These are phyloP conservation scores for Tolypocladium guangdongense DNA, from an alignment of 2,329 filamentous ascomycete genomes.

Conservation along the genomic window DNA sequence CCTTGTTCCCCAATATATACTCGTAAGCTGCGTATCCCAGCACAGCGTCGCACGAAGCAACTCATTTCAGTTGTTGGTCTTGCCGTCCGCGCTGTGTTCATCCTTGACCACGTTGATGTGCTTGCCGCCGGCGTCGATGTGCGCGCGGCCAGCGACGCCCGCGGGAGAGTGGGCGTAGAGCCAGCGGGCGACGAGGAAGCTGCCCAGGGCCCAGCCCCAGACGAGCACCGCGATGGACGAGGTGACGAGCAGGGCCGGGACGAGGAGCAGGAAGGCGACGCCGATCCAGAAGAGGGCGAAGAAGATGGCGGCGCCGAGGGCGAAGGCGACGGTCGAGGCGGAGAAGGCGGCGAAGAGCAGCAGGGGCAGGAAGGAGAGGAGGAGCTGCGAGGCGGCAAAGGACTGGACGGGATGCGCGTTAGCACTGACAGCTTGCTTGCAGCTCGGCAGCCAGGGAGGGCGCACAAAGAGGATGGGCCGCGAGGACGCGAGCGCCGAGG, in stretches of 20 bases:
- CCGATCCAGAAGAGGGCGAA: constrained; percentile 60
- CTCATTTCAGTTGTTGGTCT: not conserved
- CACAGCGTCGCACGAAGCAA: not conserved
- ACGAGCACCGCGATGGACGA: constrained; percentile 49
- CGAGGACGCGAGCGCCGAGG: constrained; percentile 44
- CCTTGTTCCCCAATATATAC: not conserved
- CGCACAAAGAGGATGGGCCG: constrained; percentile 62
- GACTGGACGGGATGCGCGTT: constrained; percentile 32
- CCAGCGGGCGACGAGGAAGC: constrained; percentile 41
- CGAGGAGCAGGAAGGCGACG: constrained; percentile 53
- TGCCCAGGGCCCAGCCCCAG: constrained; percentile 56
- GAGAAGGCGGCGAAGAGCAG: constrained; percentile 58
- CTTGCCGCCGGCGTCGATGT: constrained; percentile 11
- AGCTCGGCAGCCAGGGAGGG: not conserved
- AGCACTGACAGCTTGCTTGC: not conserved
- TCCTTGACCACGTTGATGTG: constrained; percentile 9
- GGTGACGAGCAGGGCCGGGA: constrained; percentile 58
- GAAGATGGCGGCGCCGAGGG: constrained; percentile 48
- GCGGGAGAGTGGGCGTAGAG: constrained; percentile 27
- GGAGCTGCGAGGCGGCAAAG: constrained; percentile 54
- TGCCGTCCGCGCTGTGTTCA: constrained; percentile 11
- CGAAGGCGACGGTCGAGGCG: constrained; percentile 49
- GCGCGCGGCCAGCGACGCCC: constrained; percentile 7
- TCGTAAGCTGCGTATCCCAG: not conserved
- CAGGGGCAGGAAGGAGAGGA: constrained; percentile 56